phyloP scores from a whole-genome alignment of 176 grass and related monocot species.

The Chrysopogon serrulatus region DNA sequence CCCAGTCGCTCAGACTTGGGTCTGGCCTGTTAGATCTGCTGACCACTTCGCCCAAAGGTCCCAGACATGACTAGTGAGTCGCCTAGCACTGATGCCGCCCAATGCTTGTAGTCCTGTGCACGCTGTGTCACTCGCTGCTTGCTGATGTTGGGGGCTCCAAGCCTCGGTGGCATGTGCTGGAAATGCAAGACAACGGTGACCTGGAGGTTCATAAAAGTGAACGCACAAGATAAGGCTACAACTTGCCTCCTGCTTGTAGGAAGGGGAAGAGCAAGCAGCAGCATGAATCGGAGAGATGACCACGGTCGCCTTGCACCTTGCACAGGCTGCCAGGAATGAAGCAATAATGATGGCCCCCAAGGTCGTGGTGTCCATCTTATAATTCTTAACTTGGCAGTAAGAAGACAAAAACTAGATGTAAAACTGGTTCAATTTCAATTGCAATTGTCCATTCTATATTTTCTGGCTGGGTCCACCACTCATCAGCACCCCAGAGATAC shows the following conservation, averaged over 20 bases:
- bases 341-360: not conserved
- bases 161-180: too few species aligned
- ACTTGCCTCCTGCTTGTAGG: not conserved
- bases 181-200: too few species aligned
- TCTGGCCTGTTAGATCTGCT: too few species aligned
- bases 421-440: not conserved
- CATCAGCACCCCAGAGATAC: too few species aligned
- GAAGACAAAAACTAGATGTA: not conserved
- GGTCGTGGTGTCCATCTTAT: not conserved
- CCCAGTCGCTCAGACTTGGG: not conserved
- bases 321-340: not conserved
- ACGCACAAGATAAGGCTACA: too few species aligned
- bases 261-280: not conserved
- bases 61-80: too few species aligned
- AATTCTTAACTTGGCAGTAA: not conserved
- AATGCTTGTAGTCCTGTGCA: not conserved
- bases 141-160: not conserved
- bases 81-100: not conserved
- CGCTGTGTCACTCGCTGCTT: not conserved
- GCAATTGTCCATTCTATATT: too few species aligned
- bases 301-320: not conserved
- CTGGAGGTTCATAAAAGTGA: too few species aligned
- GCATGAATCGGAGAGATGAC: not conserved
- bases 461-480: too few species aligned
- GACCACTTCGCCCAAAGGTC: too few species aligned